Evolutionary conservation across 192 early-diverging fungal genomes (phyloP).

Genomic region (Backusella morwellensis): DNA sequence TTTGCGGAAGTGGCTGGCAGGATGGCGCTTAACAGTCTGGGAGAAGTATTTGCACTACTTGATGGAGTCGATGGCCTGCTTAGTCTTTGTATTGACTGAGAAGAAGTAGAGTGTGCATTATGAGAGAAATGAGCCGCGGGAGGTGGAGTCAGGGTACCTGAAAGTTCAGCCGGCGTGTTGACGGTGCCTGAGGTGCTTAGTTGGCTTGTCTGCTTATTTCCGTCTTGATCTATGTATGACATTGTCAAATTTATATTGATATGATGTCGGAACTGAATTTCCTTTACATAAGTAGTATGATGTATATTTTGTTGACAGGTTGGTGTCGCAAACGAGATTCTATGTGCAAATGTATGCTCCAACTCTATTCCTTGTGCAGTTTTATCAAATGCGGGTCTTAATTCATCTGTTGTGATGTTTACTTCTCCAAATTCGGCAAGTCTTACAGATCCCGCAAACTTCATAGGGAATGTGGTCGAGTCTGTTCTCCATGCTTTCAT

Average conservation of each 20-base stretch:
- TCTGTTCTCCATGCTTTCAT: constrained; percentile 24
- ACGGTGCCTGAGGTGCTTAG: neutral
- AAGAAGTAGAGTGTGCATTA: neutral
- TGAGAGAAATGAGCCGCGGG: neutral
- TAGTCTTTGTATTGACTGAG: neutral
- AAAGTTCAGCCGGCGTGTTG: neutral
- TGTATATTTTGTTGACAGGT: constrained; percentile 29
- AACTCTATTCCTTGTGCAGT: constrained; percentile 9
- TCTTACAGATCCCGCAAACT: constrained; percentile 8
- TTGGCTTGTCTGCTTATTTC: neutral
- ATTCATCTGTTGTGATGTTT: neutral
- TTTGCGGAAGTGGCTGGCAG: neutral
- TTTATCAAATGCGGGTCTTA: constrained; percentile 9
- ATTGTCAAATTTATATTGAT: constrained; percentile 22
- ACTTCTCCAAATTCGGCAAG: constrained; percentile 3
- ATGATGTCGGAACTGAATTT: constrained; percentile 29
- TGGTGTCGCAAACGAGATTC: constrained; percentile 25
- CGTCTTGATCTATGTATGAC: constrained; percentile 16
- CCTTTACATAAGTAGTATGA: constrained; percentile 25
- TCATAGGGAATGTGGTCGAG: neutral
- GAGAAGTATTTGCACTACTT: neutral
- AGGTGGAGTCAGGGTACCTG: constrained; percentile 6
- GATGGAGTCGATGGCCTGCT: neutral
- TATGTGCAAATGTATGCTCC: constrained; percentile 12
- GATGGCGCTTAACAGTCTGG: neutral